Percentiles rank a stretch among this genome's conserved stretches.
Evolutionary conservation across 2,329 filamentous ascomycete genomes (phyloP).

Genomic region (Rhexocercosporidium sp.): DNA sequence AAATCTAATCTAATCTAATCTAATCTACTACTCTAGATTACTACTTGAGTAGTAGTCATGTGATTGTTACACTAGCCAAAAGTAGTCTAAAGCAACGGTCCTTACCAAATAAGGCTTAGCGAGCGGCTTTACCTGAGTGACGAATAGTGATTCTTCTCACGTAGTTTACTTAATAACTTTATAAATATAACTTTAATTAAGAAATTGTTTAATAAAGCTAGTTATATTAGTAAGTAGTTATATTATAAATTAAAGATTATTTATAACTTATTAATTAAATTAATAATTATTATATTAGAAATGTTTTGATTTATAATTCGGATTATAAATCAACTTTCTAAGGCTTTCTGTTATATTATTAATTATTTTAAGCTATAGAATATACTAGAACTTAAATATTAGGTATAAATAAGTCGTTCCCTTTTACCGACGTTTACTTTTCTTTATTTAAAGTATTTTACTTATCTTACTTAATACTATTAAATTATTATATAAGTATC

Average conservation of each 20-base stretch:
- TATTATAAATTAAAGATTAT: neutral
- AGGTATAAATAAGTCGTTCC: neutral
- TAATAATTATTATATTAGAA: neutral
- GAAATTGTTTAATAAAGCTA: too few species aligned
- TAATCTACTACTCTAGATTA: too few species aligned
- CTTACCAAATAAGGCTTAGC: too few species aligned
- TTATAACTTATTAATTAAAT: neutral
- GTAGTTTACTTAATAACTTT: too few species aligned
- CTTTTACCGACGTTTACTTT: neutral
- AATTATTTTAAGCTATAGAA: neutral
- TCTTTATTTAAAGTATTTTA: neutral
- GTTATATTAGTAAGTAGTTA: neutral
- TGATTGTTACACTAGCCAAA: too few species aligned
- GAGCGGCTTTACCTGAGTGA: too few species aligned
- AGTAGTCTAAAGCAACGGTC: too few species aligned
- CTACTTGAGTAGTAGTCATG: too few species aligned
- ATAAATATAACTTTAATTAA: too few species aligned
- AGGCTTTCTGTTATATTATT: neutral
- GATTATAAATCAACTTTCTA: neutral
- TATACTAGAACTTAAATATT: neutral
- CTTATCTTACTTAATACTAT: neutral
- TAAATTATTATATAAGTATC: neutral
- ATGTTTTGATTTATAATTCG: neutral
- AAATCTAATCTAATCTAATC: too few species aligned
- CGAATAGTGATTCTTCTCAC: too few species aligned